These are phyloP conservation scores for Komagataella kurtzmanii DNA, from an alignment of 805 yeast species.

Conservation along the genomic window DNA sequence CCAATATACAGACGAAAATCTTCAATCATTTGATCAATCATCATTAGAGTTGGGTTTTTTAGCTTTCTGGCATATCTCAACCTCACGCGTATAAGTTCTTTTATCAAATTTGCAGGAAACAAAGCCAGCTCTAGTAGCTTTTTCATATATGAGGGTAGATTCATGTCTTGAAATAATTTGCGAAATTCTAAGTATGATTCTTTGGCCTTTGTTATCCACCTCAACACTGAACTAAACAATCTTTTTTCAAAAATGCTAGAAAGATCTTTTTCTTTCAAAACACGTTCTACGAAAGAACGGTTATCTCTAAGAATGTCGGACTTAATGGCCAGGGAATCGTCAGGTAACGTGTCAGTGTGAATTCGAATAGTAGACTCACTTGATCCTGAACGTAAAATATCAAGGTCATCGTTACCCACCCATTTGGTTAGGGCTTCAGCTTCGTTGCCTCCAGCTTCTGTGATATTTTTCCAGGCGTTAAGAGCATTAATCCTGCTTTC, in stretches of 20 bases:
- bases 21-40: constrained; percentile 87
- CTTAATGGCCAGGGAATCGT: neutral
- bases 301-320: constrained; percentile 38
- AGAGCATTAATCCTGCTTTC: constrained; percentile 58
- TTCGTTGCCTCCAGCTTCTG: constrained; percentile 54
- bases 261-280: constrained; percentile 70
- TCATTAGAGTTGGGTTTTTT: constrained; percentile 82
- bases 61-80: constrained; percentile 66
- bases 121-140: constrained; percentile 49
- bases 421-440: constrained; percentile 49
- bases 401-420: constrained; percentile 78
- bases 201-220: constrained; percentile 74
- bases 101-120: constrained; percentile 70
- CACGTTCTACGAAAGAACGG: constrained; percentile 66
- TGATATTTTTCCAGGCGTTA: constrained; percentile 71
- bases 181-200: constrained; percentile 53
- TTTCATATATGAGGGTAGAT: constrained; percentile 61
- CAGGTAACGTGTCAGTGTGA: neutral
- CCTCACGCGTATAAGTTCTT: constrained; percentile 65
- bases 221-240: constrained; percentile 55
- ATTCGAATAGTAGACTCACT: constrained; percentile 3
- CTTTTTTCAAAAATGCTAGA: constrained; percentile 59
- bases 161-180: constrained; percentile 47
- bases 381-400: constrained; percentile 29
- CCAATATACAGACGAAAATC: constrained; percentile 70